Evolutionary conservation across 2,329 filamentous ascomycete species (phyloP), one percentile per base, ranked within the genome.

Genomic region (Trichophaea hybrida): DNA sequence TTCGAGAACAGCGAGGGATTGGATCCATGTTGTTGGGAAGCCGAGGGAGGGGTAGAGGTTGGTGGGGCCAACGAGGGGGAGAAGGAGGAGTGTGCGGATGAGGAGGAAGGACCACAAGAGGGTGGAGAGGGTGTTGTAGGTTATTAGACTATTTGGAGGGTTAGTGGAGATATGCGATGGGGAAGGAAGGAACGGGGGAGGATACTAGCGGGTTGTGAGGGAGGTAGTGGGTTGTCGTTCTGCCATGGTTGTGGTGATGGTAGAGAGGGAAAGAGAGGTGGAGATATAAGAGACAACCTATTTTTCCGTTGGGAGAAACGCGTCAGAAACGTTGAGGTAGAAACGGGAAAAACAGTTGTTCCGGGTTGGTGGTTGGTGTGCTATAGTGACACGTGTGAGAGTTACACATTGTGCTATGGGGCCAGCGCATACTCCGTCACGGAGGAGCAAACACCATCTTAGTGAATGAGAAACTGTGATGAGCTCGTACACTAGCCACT

Each of bases 1-100:
- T 75, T 98, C 93, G 71, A 96, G 75, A 49, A 81, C 73, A 0
- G 93, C 93, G 57, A 88, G 73, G 2, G 86, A 93, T 77, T 98
- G 93, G 59, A 86, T 90, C 80, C 81, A 83, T 69, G 85, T 83
- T 51, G 82, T 81, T 71, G 83, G 89, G 55, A 80, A 74, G 65
- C 85, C 84, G 6, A 82, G 77, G 48, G 75, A 78, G 5, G 75
- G 71, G 69, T 82, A 85, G 52, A 86, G 82, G 57, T 77, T 75
- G 13, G 74, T 73, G 57, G 81, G 78, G 6, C 80, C 79, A 40
- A 73, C 69, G n/a, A 74, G 72, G 31, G 76, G 67, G 24, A 77
- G 70, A 24, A 85, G 77, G 58, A 82, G 73, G 32, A 83, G 68
- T 2, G 86, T 83, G 61, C 86, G 81, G 58, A 80, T 78, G 44